Percentiles rank a stretch among this genome's conserved stretches.
phyloP scores from a whole-genome alignment of 352 stramenopile genomes.

The Phytophthora fragariaefolia region DNA sequence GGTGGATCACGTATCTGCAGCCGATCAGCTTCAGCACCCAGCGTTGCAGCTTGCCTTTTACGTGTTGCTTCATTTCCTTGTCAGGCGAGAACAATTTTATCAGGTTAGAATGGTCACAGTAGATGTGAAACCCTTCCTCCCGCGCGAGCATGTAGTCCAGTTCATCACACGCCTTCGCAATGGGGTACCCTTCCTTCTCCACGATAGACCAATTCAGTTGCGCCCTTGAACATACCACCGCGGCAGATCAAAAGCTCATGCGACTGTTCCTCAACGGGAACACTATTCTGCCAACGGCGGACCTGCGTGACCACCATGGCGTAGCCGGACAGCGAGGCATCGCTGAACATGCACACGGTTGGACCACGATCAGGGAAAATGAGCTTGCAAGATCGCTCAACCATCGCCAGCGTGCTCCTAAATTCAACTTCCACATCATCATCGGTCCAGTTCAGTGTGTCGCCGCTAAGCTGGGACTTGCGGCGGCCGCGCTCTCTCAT shows the following conservation, averaged over 20 bases:
- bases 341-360: not conserved
- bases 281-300: not conserved
- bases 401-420: no score
- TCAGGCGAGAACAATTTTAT: not conserved
- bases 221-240: not conserved
- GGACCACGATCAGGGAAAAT: not conserved
- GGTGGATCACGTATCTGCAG: not conserved
- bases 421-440: no score
- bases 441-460: no score
- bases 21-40: not conserved
- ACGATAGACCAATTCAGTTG: not conserved
- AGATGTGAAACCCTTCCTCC: not conserved
- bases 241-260: not conserved
- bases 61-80: not conserved
- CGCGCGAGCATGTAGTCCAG: not conserved
- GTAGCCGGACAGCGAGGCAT: not conserved
- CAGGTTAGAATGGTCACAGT: not conserved
- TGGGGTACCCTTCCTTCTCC: not conserved
- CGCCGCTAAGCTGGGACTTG: no score
- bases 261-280: not conserved
- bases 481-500: not conserved
- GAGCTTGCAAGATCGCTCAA: no score
- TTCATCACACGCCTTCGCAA: not conserved
- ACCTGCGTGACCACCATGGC: not conserved
- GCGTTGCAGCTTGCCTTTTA: not conserved